Evolutionary conservation across 1,284 basidiomycete genomes (phyloP).

Genomic region (Boletellus deceptivus): DNA sequence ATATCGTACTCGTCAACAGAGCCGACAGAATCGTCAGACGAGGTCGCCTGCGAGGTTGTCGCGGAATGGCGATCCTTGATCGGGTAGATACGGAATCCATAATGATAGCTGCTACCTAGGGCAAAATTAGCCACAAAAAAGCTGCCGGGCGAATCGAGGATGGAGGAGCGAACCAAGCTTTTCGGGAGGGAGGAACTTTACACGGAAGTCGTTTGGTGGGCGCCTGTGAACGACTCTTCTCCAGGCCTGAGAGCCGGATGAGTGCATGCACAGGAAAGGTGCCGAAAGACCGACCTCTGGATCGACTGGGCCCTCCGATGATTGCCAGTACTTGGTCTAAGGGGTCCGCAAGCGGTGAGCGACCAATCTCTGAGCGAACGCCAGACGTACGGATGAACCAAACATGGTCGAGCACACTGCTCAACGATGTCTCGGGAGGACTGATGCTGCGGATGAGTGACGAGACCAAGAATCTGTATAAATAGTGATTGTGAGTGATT

Average conservation of each 20-base stretch:
- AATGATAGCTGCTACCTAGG: conserved; percentile 52
- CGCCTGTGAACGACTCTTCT: conserved; percentile 60
- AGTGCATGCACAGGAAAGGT: background rate
- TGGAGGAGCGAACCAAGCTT: conserved; percentile 52
- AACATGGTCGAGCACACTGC: conserved; percentile 1
- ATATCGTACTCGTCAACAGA: conserved; percentile 59
- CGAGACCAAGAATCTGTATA: background rate
- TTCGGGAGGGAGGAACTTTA: conserved; percentile 53
- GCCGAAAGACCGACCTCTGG: conserved; percentile 25
- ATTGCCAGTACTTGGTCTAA: background rate
- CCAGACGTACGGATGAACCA: conserved; percentile 8
- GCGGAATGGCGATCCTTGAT: conserved; percentile 43
- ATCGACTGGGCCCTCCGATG: conserved; percentile 10
- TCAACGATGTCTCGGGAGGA: background rate
- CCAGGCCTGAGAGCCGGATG: conserved; percentile 36
- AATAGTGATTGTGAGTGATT: conserved; percentile 2
- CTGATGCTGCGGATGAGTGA: conserved; percentile 6
- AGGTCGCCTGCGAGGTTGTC: conserved; percentile 32
- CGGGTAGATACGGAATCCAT: conserved; percentile 62
- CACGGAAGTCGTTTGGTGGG: conserved; percentile 58
- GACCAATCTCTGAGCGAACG: background rate
- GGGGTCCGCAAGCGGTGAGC: background rate
- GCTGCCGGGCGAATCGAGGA: background rate
- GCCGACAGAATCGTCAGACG: conserved; percentile 19
- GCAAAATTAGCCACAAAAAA: background rate